Base-by-base conservation (phyloP, 2,329 filamentous ascomycete genomes). In the Ophioceras dolichostomum region DNA sequence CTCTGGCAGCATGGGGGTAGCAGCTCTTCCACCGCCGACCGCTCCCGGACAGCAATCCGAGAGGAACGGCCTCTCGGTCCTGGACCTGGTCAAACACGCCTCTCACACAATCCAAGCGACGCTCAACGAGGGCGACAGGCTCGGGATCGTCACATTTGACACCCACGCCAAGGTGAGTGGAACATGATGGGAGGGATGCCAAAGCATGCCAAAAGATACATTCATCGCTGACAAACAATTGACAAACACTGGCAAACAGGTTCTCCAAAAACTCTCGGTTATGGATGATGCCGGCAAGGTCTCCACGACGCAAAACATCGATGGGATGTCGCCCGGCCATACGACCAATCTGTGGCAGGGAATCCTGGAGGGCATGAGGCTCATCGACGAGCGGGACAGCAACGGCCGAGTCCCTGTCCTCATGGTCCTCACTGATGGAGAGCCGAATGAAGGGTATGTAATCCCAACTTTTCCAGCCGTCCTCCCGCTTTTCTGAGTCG, bases 121-220 rank as follows among this genome's bases (percentile, higher is more conserved):
- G 10, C 56, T 87, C 34, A 87, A 85, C 48, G 76, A 76, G 41
- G 77, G 78, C 0, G 65, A 69, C 7, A 72, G 70, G 1, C 52
- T 83, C 33, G 64, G 68, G 4, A 70, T 79, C 22, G 69, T 79
- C 2, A 70, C 68, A 0, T 79, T 77, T 42, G 56, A 60, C 3
- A 53, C 46, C 10, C 45, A 51, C 2, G 62, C 63, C 7, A 54
- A 51, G 32, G 60, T 41, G 12, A 26, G 22, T 12, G 22, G 12
- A 26, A 7, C 22, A 12, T 12, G 8, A 26, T n/a, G n/a, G n/a
- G n/a, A n/a, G n/a, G n/a, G n/a, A n/a, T n/a, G n/a, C n/a, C n/a
- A n/a, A n/a, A n/a, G n/a, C n/a, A n/a, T n/a, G n/a, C n/a, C n/a
- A n/a, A n/a, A n/a, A n/a, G n/a, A n/a, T n/a, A n/a, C n/a, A n/a